These are phyloP conservation scores for Lachancea sp. DNA, from an alignment of 805 yeast genomes.

Conservation along the genomic window DNA sequence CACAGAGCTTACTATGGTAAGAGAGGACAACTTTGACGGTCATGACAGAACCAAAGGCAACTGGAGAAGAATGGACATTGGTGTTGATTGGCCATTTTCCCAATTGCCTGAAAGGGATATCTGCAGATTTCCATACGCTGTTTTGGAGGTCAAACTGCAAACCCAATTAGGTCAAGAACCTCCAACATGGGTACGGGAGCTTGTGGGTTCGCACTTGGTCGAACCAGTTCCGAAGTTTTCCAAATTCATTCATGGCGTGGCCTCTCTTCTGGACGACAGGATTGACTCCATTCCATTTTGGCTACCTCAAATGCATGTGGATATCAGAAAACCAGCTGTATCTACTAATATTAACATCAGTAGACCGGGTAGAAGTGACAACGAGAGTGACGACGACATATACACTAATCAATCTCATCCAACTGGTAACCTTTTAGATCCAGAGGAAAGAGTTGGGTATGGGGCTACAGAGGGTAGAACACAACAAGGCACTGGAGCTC, in stretches of 20 bases:
- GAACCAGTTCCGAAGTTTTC: slow-evolving; percentile 98
- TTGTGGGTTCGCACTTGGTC: slow-evolving; percentile 85
- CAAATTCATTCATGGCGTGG: slow-evolving; percentile 94
- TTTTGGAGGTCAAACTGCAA: slow-evolving; percentile 92
- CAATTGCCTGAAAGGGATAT: slow-evolving; percentile 81
- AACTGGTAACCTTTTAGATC: slow-evolving; percentile 57
- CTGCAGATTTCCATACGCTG: slow-evolving; percentile 95
- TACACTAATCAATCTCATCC: slow-evolving; percentile 35
- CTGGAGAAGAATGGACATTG: slow-evolving; percentile 99
- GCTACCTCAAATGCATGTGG: slow-evolving; percentile 95
- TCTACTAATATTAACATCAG: slow-evolving; percentile 40
- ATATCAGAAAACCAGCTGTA: slow-evolving; percentile 78
- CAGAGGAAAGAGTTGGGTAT: slow-evolving; percentile 60
- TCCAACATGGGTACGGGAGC: slow-evolving; percentile 93
- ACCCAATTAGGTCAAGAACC: slow-evolving; percentile 99
- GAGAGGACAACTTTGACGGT: slow-evolving; percentile 97
- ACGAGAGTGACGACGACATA: slow-evolving; percentile 24
- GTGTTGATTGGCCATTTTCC: slow-evolving; percentile 90
- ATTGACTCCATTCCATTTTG: slow-evolving; percentile 89
- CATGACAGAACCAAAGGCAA: slow-evolving; percentile 80
- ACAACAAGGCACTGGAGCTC: slow-evolving; percentile 2
- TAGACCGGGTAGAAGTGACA: slow-evolving; percentile 27
- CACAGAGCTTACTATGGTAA: slow-evolving; percentile 93
- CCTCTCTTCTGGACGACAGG: slow-evolving; percentile 79
- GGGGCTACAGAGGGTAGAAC: slow-evolving; percentile 31